Base-by-base conservation (phyloP, 2,329 filamentous ascomycete genomes). In the Dothistroma pini region DNA sequence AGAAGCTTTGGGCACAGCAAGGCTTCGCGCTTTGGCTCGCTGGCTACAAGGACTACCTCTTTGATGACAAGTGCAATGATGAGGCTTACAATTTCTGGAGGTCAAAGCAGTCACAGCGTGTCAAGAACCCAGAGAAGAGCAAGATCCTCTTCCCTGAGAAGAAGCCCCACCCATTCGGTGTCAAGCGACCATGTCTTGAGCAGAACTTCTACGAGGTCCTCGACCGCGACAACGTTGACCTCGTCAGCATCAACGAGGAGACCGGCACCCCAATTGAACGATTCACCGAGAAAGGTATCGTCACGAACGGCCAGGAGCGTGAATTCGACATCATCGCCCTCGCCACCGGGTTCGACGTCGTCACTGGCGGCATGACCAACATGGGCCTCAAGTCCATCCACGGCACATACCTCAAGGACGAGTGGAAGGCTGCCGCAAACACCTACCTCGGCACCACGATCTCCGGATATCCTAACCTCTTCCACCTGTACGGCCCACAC, bases 61-160 rank as follows among this genome's bases (percentile, higher is more conserved):
- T 60, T 58, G 75, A 79, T 51, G 71, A 72, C 60, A 71, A 76
- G 57, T 76, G 77, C 31, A 81, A 81, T 54, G 70, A 73, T 7
- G 70, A 76, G 54, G 76, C 77, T 1, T 81, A 80, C 67, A 72
- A 79, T 54, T 80, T 78, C 71, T 81, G 79, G 79, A 75, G 72
- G 2, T 77, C 78, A 70, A 77, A 77, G 68, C 75, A 75, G 3
- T 73, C 75, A 4, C 71, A 72, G 6, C 73, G 79, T 19, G 78
- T 81, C 58, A 71, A 73, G 31, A 75, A 80, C 63, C 73, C 76
- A 0, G 69, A 70, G 59, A 80, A 80, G 74, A 73, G 76, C 34
- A 78, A 80, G 49, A 75, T 80, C 12, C 68, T 81, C n/a, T 78
- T 78, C 8, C 79, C 79, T 0, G 67, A 76, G 16, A 70, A 78